These are phyloP conservation scores for Xylariaceae sp. DNA, from an alignment of 2,329 filamentous ascomycete species.

Conservation along the genomic window DNA sequence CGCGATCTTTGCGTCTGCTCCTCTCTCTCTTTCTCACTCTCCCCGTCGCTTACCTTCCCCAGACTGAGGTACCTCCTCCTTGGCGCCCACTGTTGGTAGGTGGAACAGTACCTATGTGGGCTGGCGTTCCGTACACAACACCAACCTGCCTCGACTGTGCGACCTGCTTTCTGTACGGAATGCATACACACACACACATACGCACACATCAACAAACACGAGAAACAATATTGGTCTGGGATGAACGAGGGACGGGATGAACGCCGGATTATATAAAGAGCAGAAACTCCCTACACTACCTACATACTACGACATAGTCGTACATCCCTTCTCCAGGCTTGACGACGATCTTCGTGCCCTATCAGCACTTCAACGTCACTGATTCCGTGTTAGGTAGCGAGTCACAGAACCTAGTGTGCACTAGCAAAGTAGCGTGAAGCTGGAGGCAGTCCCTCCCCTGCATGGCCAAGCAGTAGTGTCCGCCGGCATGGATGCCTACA, in stretches of 20 bases:
- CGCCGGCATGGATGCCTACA: slow-evolving; percentile 1
- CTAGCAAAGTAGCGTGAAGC: not conserved
- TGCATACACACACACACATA: not conserved
- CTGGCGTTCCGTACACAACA: not conserved
- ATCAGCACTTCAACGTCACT: too few relatives aligned
- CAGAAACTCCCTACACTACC: too few relatives aligned
- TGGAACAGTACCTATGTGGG: too few relatives aligned
- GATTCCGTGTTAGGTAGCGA: not conserved
- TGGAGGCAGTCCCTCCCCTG: not conserved
- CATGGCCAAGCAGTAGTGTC: not conserved
- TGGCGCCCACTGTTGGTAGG: too few relatives aligned
- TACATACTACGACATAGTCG: too few relatives aligned
- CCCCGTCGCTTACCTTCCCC: not conserved
- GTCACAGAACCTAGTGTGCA: too few relatives aligned
- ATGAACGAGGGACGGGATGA: not conserved
- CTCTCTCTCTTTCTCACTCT: not conserved
- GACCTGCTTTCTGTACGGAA: not conserved
- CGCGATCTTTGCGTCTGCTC: not conserved
- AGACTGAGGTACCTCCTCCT: not conserved
- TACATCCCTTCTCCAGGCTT: too few relatives aligned
- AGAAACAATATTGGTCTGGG: not conserved
- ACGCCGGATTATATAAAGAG: not conserved
- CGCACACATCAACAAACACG: too few relatives aligned
- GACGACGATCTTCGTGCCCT: too few relatives aligned
- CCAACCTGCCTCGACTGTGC: not conserved